Evolutionary conservation across 768 basidiomycete genomes (phyloP).

Genomic region (Trametes elegans): DNA sequence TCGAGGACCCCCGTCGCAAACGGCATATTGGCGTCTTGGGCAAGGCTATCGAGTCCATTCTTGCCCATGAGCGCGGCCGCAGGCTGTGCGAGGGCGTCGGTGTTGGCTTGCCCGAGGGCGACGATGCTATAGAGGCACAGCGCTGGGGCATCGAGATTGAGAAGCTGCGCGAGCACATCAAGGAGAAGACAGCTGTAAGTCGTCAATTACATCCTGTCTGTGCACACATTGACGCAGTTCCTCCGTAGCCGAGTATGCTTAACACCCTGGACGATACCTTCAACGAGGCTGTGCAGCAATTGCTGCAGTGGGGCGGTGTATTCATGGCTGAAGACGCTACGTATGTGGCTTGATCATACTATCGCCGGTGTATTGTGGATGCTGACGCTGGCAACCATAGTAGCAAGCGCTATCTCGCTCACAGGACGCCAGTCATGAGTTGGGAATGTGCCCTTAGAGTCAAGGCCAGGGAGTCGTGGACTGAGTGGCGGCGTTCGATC

Average conservation of each 20-base stretch:
- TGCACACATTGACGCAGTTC: not conserved
- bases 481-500: constrained; percentile 61
- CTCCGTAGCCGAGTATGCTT: constrained; percentile 50
- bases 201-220: not conserved
- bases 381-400: constrained; percentile 35
- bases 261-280: constrained; percentile 69
- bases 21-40: constrained; percentile 71
- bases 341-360: constrained; percentile 43
- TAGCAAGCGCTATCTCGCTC: constrained; percentile 72
- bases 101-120: constrained; percentile 33
- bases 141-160: constrained; percentile 72
- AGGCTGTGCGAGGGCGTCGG: constrained; percentile 59
- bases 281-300: constrained; percentile 74
- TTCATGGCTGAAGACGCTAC: constrained; percentile 60
- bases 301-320: constrained; percentile 72
- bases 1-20: constrained; percentile 76
- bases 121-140: constrained; percentile 67
- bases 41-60: constrained; percentile 62
- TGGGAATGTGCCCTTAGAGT: constrained; percentile 67
- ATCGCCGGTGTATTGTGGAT: not conserved
- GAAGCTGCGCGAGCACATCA: constrained; percentile 55
- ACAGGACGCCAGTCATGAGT: constrained; percentile 64
- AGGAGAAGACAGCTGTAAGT: constrained; percentile 43
- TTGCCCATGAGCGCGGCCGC: constrained; percentile 62
- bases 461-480: constrained; percentile 64